Evolutionary conservation across 768 basidiomycete species (phyloP).

Genomic region (Suillus subluteus): DNA sequence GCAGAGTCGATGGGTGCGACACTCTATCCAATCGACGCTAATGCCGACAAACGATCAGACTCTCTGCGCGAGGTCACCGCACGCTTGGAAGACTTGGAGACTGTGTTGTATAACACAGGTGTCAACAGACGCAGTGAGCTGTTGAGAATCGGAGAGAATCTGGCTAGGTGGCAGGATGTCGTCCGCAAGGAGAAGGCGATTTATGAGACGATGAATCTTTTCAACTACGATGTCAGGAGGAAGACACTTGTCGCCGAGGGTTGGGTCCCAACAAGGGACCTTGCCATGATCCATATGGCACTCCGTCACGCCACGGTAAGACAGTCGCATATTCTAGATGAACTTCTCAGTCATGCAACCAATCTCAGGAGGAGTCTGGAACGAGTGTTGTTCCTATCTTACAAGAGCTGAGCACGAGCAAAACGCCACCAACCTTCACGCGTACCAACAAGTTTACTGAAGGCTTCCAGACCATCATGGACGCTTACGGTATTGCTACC

Average conservation of each 20-base stretch:
- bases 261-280: conserved; percentile 95
- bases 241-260: conserved; percentile 97
- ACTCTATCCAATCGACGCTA: conserved; percentile 93
- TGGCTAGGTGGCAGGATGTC: conserved; percentile 92
- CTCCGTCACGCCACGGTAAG: conserved; percentile 84
- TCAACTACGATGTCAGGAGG: conserved; percentile 91
- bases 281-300: conserved; percentile 82
- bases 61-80: conserved; percentile 86
- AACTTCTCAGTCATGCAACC: conserved; percentile 5
- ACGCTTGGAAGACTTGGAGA: conserved; percentile 90
- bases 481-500: conserved; percentile 91
- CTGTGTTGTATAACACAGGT: conserved; percentile 88
- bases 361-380: conserved; percentile 80
- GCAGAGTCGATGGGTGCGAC: conserved; percentile 99
- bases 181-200: conserved; percentile 95
- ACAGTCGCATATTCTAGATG: conserved; percentile 10
- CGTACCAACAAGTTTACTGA: conserved; percentile 96
- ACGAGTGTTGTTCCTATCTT: conserved; percentile 91
- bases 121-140: conserved; percentile 82
- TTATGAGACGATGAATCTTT: conserved; percentile 93
- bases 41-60: conserved; percentile 89
- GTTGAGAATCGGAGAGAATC: conserved; percentile 78
- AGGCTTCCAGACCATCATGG: conserved; percentile 98
- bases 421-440: conserved; percentile 94
- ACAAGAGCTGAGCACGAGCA: conserved; percentile 85